Percentiles rank a stretch among this genome's conserved stretches.
phyloP scores from a whole-genome alignment of 805 yeast species.

The Lachancea sp. region DNA sequence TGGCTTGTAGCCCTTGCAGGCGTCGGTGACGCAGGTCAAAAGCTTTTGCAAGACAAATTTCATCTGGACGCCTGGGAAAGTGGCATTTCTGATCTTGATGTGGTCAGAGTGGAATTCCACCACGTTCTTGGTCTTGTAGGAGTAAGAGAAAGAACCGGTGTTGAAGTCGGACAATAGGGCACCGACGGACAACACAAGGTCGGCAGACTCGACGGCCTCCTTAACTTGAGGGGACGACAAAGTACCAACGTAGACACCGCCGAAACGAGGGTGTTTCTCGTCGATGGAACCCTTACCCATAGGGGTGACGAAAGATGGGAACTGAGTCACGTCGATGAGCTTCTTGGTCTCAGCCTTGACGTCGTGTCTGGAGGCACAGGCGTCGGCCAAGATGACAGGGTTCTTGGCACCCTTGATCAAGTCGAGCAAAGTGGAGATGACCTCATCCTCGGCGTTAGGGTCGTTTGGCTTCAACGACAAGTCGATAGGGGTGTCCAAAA shows the following conservation, averaged over 20 bases:
- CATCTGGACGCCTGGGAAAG: conserved; percentile 70
- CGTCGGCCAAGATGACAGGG: conserved; percentile 78
- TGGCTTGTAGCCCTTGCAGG: conserved; percentile 41
- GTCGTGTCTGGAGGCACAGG: conserved; percentile 76
- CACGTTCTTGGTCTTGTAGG: conserved; percentile 66
- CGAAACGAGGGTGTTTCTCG: conserved; percentile 66
- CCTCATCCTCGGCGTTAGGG: conserved; percentile 56
- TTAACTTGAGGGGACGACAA: conserved; percentile 67
- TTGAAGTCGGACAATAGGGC: conserved; percentile 82
- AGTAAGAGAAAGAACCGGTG: conserved; percentile 80
- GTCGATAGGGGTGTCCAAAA: conserved; percentile 61
- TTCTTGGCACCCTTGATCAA: conserved; percentile 53
- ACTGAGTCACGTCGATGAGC: conserved; percentile 61
- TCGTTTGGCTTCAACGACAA: conserved; percentile 53
- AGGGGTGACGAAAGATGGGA: conserved; percentile 81
- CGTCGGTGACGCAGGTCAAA: conserved; percentile 34
- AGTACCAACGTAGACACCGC: conserved; percentile 84
- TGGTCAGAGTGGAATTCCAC: conserved; percentile 75
- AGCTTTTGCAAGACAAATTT: conserved; percentile 45
- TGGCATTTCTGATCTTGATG: conserved; percentile 62
- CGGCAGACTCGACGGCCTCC: conserved; percentile 66
- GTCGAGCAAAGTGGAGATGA: conserved; percentile 44
- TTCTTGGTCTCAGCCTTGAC: conserved; percentile 56
- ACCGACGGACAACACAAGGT: conserved; percentile 72
- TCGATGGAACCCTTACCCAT: conserved; percentile 82